Percentiles rank a stretch among this genome's conserved stretches.
phyloP scores from a whole-genome alignment of 2,329 filamentous ascomycete genomes.

The Trichoderma atrobrunneum region DNA sequence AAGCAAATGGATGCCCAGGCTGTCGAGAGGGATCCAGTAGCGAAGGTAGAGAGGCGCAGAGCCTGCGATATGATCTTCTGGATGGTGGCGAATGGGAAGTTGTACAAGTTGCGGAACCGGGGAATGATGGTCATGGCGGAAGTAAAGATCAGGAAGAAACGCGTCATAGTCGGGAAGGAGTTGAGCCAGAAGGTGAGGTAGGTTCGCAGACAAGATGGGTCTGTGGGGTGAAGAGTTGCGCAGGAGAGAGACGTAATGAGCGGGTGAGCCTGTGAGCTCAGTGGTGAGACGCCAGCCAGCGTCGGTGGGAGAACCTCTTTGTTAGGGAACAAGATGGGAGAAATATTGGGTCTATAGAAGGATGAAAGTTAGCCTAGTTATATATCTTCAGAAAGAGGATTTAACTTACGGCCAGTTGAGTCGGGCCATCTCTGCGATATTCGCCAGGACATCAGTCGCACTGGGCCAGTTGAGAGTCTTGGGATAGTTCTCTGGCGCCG shows the following conservation, averaged over 20 bases:
- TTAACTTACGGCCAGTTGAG: constrained; percentile 75
- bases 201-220: constrained; percentile 84
- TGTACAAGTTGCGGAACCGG: constrained; percentile 64
- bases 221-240: constrained; percentile 80
- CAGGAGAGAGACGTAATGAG: constrained; percentile 83
- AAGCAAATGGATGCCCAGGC: constrained; percentile 88
- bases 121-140: constrained; percentile 65
- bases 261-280: constrained; percentile 82
- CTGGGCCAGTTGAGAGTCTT: constrained; percentile 68
- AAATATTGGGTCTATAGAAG: constrained; percentile 63
- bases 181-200: constrained; percentile 85
- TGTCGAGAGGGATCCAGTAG: constrained; percentile 76
- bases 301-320: constrained; percentile 63
- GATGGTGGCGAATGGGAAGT: constrained; percentile 64
- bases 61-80: constrained; percentile 66
- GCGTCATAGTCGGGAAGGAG: constrained; percentile 74
- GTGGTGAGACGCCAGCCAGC: constrained; percentile 67
- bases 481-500: constrained; percentile 67
- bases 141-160: constrained; percentile 74
- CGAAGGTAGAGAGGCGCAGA: constrained; percentile 71
- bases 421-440: constrained; percentile 74
- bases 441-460: constrained; percentile 74
- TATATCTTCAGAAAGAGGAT: background rate
- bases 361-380: background rate
- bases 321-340: constrained; percentile 80